A percentile compares a stretch with the other conserved stretches of the same genome.
Evolutionary conservation across 306 rosid species (phyloP).

Genomic region (Inga laurina): DNA sequence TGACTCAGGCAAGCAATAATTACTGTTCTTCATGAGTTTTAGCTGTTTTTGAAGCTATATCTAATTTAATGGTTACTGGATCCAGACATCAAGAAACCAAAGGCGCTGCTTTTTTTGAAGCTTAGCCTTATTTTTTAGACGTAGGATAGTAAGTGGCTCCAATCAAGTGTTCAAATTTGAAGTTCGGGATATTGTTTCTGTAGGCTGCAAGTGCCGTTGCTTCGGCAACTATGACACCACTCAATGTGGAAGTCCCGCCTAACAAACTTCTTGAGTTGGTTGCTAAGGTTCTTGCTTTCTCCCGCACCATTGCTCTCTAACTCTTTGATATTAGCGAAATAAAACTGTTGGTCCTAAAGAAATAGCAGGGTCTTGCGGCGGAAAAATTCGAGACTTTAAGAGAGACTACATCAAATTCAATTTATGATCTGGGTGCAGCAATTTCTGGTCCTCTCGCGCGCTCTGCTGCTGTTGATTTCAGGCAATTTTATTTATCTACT

Average conservation of each 20-base stretch:
- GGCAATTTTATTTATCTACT: slow-evolving; percentile 39
- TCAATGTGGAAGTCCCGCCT: slow-evolving; percentile 64
- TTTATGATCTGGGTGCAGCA: slow-evolving; percentile 49
- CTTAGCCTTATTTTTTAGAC: background rate
- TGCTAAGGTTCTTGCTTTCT: slow-evolving; percentile 65
- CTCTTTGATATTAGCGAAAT: slow-evolving; percentile 27
- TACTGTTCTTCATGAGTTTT: background rate
- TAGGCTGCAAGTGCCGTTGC: slow-evolving; percentile 93
- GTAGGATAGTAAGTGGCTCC: background rate
- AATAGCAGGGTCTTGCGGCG: slow-evolving; percentile 87
- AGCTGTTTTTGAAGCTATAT: background rate
- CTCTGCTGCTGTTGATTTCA: slow-evolving; percentile 62
- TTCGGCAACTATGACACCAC: slow-evolving; percentile 80
- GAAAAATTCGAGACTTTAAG: slow-evolving; percentile 62
- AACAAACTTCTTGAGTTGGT: slow-evolving; percentile 72
- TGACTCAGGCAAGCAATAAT: slow-evolving; percentile 58
- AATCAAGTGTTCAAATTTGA: background rate
- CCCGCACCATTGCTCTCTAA: background rate
- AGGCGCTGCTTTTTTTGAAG: background rate
- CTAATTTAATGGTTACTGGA: background rate
- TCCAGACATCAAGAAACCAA: too few relatives aligned
- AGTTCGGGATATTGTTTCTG: background rate
- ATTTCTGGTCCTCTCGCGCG: slow-evolving; percentile 39
- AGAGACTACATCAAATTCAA: slow-evolving; percentile 55
- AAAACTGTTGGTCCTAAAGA: slow-evolving; percentile 48